These are phyloP conservation scores for Theileria luwenshuni DNA, from an alignment of 169 alveolate species.

Conservation along the genomic window DNA sequence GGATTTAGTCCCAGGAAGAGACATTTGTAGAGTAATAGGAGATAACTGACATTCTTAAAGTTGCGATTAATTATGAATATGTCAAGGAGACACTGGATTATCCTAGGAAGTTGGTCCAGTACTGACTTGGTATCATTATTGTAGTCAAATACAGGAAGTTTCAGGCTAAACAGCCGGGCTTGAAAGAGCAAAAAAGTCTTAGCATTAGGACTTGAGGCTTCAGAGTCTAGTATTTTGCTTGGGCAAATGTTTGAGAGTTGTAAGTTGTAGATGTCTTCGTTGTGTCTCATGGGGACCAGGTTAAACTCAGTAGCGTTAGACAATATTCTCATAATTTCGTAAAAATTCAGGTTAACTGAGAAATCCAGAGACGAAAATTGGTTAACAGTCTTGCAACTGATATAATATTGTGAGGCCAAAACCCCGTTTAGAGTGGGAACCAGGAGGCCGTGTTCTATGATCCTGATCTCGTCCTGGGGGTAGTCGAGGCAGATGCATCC, in stretches of 20 bases:
- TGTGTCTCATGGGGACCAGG: conserved; percentile 91
- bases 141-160: conserved; percentile 61
- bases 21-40: conserved; percentile 47
- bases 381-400: conserved; percentile 61
- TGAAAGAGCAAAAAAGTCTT: conserved; percentile 89
- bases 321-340: conserved; percentile 72
- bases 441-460: conserved; percentile 28
- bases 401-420: conserved; percentile 68
- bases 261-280: conserved; percentile 90
- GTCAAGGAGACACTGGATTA: conserved; percentile 60
- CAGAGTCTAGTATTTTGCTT: conserved; percentile 83
- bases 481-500: conserved; percentile 37
- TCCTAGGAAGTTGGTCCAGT: conserved; percentile 59
- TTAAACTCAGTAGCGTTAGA: conserved; percentile 88
- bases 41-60: conserved; percentile 30
- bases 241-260: conserved; percentile 85
- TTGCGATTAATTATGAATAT: conserved; percentile 47
- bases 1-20: conserved; percentile 29
- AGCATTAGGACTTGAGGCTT: conserved; percentile 86
- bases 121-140: conserved; percentile 63
- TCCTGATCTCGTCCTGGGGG: neutral
- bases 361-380: conserved; percentile 31
- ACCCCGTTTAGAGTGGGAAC: conserved; percentile 69
- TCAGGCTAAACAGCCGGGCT: conserved; percentile 36
- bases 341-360: conserved; percentile 59